Conservation (phyloP, 2,329 filamentous ascomycete genomes). For the Bipolaris oryzae region DNA sequence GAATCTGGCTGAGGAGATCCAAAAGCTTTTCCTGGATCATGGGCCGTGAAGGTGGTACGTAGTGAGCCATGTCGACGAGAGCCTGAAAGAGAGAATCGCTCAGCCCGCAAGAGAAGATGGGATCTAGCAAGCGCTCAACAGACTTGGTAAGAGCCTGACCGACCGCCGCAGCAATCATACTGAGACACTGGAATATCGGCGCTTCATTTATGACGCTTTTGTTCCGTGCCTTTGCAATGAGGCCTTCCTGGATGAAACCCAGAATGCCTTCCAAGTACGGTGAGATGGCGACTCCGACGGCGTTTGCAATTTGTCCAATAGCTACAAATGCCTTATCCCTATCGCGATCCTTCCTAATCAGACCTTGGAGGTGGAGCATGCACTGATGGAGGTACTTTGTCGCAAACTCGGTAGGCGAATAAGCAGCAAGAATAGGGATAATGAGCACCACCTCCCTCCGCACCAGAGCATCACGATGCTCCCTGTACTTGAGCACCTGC, state of each 20-base stretch:
- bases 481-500: constrained; percentile 88
- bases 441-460: constrained; percentile 87
- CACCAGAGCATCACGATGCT: constrained; percentile 87
- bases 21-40: constrained; percentile 93
- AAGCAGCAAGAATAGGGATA: constrained; percentile 90
- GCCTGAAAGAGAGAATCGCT: constrained; percentile 94
- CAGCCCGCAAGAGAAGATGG: constrained; percentile 95
- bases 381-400: constrained; percentile 88
- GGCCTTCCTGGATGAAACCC: constrained; percentile 88
- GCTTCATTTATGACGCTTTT: constrained; percentile 63
- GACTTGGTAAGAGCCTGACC: constrained; percentile 98
- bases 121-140: constrained; percentile 92
- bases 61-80: constrained; percentile 97
- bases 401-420: constrained; percentile 89
- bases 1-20: constrained; percentile 91
- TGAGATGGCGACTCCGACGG: constrained; percentile 91
- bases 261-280: constrained; percentile 95
- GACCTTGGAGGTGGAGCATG: constrained; percentile 93
- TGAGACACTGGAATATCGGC: constrained; percentile 96
- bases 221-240: constrained; percentile 76
- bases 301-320: constrained; percentile 94
- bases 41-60: constrained; percentile 91
- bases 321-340: constrained; percentile 95
- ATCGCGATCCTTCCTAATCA: constrained; percentile 87
- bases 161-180: constrained; percentile 91